Base-by-base conservation (phyloP, 345 rosid genomes). In the Moringa oleifera region DNA sequence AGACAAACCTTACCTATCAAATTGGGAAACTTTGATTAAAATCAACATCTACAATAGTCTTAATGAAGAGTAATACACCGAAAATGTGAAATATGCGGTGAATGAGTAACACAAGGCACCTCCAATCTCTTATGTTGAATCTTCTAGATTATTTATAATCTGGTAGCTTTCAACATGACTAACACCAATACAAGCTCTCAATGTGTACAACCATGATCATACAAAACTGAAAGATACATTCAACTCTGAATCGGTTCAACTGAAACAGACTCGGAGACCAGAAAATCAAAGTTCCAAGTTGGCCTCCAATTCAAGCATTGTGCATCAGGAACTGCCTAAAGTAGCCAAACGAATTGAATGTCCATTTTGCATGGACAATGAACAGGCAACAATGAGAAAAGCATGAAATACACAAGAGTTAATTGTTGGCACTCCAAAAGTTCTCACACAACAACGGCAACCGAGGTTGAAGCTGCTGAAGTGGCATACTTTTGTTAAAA, bases 1-100 rank as follows among this genome's bases (percentile, higher is more conserved):
- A 85, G 77, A 82, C 96, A 83, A 90, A 94, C 76, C 79, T 90
- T 59, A 90, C 97, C 99, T 94, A 62, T 21, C 20, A 73, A 67
- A 55, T 17, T 36, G 55, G 51, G 47, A 53, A 6, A 20, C 25
- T 51, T 54, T 21, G 22, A n/a, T 36, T 47, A 37, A n/a, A 17
- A 56, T 69, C 53, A 67, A 20, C 33, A 24, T 33, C 57, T 58
- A 24, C 23, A 51, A 47, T 24, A 47, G 18, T 5, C 12, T 52
- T 13, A 7, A 19, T 8, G 11, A 52, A 22, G 55, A 8, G 13
- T 52, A 52, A 18, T 22, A n/a, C 22, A 9, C 20, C 22, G 22
- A 9, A 52, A 52, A 56, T 23, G n/a, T n/a, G 15, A 23, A 56
- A 22, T 23, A 19, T 33, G 6, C 37, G 11, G 11, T 33, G 11